Evolutionary conservation across 2,329 filamentous ascomycete genomes (phyloP), one percentile per base, ranked within the genome.

Genomic region (Dactylonectria estremocensis): DNA sequence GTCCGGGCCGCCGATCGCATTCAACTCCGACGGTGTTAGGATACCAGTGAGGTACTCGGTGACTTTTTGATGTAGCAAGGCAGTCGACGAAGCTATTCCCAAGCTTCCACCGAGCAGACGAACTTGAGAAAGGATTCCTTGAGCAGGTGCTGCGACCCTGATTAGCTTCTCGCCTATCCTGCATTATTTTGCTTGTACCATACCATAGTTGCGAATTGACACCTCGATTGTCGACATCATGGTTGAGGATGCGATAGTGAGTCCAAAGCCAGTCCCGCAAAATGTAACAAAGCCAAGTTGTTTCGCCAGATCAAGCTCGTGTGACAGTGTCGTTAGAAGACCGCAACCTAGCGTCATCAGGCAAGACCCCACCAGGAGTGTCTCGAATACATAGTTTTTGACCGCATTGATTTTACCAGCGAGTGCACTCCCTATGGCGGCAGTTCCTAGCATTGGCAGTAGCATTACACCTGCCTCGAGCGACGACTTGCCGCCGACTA

Each of bases 101-200:
- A 89, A 78, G 64, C 86, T 88, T 6, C 87, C 87, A 5, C 87
- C 87, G 0, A 88, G 78, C 22, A 89, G 83, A 35, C 87, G 82
- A 24, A 83, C 76, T 62, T 89, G 86, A 0, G 86, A 84, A 13
- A 88, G 73, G 45, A 89, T 83, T 1, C 86, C 87, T 69, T 89
- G 87, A 0, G 86, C 85, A 11, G 85, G 79, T 13, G 86, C 86
- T 88, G 48, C 48, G 16, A 2, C 3, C 13, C 14, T 45, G 22
- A 60, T 79, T 52, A 77, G 70, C 33, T 10, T 2, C 14, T 37
- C 9, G 16, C 9, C 3, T 33, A 22, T 63, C 58, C 52, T 52
- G 40, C 24, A 14, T 31, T 1, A 18, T 16, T 37, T 35, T n/a
- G 20, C 24, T 48, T 10, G 11, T 18, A 16, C 20, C 80, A 70